These are phyloP conservation scores for Podaxis sp. DNA, from an alignment of 768 basidiomycete genomes.

Conservation along the genomic window DNA sequence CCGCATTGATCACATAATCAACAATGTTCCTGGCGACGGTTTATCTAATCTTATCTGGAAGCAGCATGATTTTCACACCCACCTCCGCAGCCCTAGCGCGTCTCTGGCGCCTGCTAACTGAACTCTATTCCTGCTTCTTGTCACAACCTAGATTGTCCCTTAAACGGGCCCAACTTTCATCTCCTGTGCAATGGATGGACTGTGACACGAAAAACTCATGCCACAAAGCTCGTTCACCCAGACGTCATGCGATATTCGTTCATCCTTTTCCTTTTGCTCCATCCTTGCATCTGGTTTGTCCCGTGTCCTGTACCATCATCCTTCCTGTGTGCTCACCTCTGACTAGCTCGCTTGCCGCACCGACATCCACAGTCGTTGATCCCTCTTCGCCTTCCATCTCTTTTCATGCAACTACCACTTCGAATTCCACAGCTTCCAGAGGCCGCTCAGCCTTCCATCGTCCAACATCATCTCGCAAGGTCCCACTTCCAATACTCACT, in stretches of 20 bases:
- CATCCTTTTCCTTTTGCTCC: constrained; percentile 14
- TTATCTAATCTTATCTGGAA: constrained; percentile 9
- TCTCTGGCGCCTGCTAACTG: background rate
- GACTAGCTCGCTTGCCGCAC: constrained; percentile 3
- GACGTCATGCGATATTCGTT: constrained; percentile 5
- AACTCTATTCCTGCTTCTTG: background rate
- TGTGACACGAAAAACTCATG: background rate
- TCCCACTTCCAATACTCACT: constrained; percentile 9
- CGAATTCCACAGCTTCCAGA: background rate
- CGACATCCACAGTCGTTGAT: background rate
- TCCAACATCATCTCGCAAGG: constrained; percentile 9
- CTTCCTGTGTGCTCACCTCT: background rate
- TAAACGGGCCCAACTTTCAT: background rate
- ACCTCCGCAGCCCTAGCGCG: background rate
- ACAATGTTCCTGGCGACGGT: background rate
- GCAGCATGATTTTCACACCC: background rate
- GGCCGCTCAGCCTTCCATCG: constrained; percentile 5
- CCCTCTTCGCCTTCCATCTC: background rate
- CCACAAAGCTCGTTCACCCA: background rate
- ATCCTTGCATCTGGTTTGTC: constrained; percentile 12
- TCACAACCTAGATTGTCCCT: background rate
- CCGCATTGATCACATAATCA: background rate
- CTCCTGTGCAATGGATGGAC: background rate
- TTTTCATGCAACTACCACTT: background rate
- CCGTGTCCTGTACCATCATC: background rate